Base-by-base conservation (phyloP, 1,284 basidiomycete genomes). In the Sporisorium scitamineum region DNA sequence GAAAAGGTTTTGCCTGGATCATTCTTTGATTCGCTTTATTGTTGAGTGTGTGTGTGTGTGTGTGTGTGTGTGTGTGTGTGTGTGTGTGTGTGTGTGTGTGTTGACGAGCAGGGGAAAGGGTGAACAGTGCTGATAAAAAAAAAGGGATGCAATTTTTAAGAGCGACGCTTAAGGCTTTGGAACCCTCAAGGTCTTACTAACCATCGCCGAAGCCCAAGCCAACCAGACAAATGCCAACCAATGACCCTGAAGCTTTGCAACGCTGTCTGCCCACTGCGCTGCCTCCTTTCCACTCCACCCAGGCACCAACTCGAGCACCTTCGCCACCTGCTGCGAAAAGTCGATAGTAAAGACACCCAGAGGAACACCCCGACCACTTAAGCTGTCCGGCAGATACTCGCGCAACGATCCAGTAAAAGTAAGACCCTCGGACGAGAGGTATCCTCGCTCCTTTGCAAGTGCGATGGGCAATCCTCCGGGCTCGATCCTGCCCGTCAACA, bases 401-500 rank as follows among this genome's bases (percentile, higher is more conserved):
- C 61, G 16, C 10, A 80, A 50, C 8, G 62, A 48, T 2, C 77
- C 80, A 26, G 81, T 82, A 41, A 79, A 83, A 1, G 78, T 77
- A 13, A 80, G 44, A 5, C 78, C 77, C 10, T 77, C 47, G n/a
- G 31, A 42, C 22, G 70, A 56, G 24, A 80, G 53, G 45, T 63
- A 63, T 7, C 78, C 78, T 1, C 76, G 37, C 45, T 80, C 72
- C 55, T 58, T 70, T 1, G 68, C 68, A 9, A 78, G 59, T 2
- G 62, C 79, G 44, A 83, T 58, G 20, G 76, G 70, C 56, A 82
- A 31, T 48, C 68, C 61, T 22, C 79, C 68, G 1, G 78, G 62
- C 26, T 78, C 79, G 39, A 83, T 78, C 14, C 81, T 61, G 11
- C 94, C 96, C 66, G 90, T 88, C 78, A 90, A 90, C 44, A 92